phyloP scores from a whole-genome alignment of 139 green algal genomes.

The Klebsormidium nitens region DNA sequence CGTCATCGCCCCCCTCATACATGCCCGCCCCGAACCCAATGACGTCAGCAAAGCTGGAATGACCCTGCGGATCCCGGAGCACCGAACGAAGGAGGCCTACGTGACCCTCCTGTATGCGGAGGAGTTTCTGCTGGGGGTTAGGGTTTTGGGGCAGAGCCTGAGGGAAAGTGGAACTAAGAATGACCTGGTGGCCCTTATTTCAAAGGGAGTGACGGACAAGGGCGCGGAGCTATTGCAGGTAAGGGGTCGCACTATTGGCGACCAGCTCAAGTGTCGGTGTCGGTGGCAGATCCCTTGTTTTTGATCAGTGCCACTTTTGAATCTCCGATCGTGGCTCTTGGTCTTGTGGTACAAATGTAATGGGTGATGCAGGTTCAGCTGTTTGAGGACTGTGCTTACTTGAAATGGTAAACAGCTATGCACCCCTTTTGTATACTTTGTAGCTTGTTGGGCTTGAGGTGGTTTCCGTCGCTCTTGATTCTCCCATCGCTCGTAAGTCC shows the following conservation, averaged over 20 bases:
- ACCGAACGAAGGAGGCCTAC: no score
- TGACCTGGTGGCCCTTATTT: slow-evolving; percentile 33
- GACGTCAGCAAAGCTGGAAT: no score
- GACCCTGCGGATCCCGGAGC: no score
- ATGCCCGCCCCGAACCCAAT: no score
- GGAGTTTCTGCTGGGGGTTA: slow-evolving; percentile 26
- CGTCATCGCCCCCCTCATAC: no score
- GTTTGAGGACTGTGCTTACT: no score
- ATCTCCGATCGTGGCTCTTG: not conserved
- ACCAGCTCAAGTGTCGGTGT: not conserved
- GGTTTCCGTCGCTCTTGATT: not conserved
- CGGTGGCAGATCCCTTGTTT: not conserved
- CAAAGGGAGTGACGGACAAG: slow-evolving; percentile 21
- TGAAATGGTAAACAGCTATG: no score
- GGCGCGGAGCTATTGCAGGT: slow-evolving; percentile 12
- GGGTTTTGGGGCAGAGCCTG: slow-evolving; percentile 34
- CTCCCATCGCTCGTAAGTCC: not conserved
- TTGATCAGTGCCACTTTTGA: not conserved
- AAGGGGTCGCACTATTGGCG: not conserved
- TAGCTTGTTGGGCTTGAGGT: no score
- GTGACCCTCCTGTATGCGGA: slow-evolving; percentile 32
- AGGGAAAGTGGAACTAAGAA: slow-evolving; percentile 18
- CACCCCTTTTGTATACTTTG: no score
- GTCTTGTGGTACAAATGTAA: no score
- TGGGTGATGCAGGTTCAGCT: no score